Evolutionary conservation across 306 rosid genomes (phyloP).

Genomic region (Ormosia emarginata): DNA sequence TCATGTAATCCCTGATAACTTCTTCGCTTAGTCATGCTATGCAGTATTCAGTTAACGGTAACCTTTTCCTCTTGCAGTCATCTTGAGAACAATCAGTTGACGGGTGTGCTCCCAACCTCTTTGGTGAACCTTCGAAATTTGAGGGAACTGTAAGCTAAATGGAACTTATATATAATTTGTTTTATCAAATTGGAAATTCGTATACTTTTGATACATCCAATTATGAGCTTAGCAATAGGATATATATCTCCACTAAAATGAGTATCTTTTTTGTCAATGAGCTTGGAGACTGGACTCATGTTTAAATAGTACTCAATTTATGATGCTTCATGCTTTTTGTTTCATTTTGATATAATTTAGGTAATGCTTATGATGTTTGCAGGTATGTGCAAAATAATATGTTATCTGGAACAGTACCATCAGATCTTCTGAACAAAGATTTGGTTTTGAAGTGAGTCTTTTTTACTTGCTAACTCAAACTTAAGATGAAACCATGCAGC

Average conservation of each 20-base stretch:
- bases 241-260: background rate
- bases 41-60: conserved; percentile 24
- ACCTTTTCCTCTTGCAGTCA: conserved; percentile 55
- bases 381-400: conserved; percentile 85
- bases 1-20: conserved; percentile 58
- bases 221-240: background rate
- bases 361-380: conserved; percentile 34
- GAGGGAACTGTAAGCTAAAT: conserved; percentile 80
- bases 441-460: conserved; percentile 40
- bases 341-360: conserved; percentile 6
- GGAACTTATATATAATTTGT: conserved; percentile 4
- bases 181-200: background rate
- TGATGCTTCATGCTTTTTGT: background rate
- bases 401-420: conserved; percentile 76
- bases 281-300: background rate
- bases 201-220: background rate
- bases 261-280: background rate
- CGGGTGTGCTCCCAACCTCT: conserved; percentile 63
- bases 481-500: background rate
- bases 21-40: conserved; percentile 3
- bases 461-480: conserved; percentile 1
- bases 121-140: conserved; percentile 70
- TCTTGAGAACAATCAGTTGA: conserved; percentile 87
- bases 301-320: background rate
- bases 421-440: conserved; percentile 51